Base-by-base conservation (phyloP, 805 yeast species). In the Hermanozyma aechmeae region DNA sequence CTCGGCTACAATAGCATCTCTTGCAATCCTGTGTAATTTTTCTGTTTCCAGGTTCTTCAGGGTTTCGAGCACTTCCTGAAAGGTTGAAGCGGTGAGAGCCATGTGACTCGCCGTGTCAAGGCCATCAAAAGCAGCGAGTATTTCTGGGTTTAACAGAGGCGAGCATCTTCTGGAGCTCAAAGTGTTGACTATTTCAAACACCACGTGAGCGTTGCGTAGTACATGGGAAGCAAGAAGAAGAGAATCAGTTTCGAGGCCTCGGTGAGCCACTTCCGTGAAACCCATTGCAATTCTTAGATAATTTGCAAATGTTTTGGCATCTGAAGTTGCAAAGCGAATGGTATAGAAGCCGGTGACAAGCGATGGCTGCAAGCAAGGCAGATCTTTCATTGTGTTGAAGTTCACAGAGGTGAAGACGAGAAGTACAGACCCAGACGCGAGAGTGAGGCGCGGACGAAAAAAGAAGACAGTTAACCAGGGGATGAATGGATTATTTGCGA, bases 271-370 rank as follows among this genome's bases (percentile, higher is more conserved):
- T 21, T 66, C 71, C 13, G 56, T 39, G 50, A 84, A 84, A 0
- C 93, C 94, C 53, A 73, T 67, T 5, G 68, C 53, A 11, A 60
- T 44, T 25, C 71, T 62, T 33, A 77, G 71, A 45, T 65, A 69
- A 14, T 53, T 47, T 1, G 93, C 77, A 25, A 73, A 58, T 35
- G 72, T 73, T 35, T 71, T 74, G 15, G 89, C 81, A 38, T 81
- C 80, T n/a, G 83, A 70, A 9, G 77, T 79, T 35, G 76, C 79
- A 64, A 79, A 72, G 10, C 79, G 77, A 3, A 81, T 62, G 42
- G 77, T 78, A 52, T 72, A 76, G 45, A 77, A 81, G n/a, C 68
- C 71, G n/a, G n/a, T n/a, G n/a, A n/a, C n/a, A n/a, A n/a, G n/a
- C n/a, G n/a, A n/a, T n/a, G n/a, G n/a, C n/a, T n/a, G n/a, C n/a